Evolutionary conservation across 306 rosid species (phyloP), one percentile per base, ranked within the genome.

Genomic region (Bauhinia variegata): DNA sequence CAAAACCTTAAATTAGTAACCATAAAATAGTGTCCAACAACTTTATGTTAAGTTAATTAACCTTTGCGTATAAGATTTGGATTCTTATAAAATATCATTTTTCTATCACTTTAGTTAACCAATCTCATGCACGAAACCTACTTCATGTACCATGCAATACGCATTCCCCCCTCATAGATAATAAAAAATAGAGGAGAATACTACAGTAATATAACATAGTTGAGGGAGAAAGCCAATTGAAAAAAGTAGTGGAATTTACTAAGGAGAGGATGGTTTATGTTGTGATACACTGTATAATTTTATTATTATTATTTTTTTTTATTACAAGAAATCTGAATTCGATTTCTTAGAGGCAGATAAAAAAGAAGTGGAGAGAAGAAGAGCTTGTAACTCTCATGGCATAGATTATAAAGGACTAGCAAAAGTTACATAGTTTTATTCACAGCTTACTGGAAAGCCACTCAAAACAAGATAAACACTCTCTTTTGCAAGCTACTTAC

Each of bases 391-490:
- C 57, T 1, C 23, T 23, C 3, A 11, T 30, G 28, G 54, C 80
- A 32, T 52, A 56, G 67, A 60, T 52, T 43, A 54, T 11, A 54
- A 7, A 18, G 60, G 11, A 33, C 56, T 32, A 55, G 44, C 30
- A 31, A 57, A 60, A 60, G 71, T 54, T 56, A 54, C 68, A 83
- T 54, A 71, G 75, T 81, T 84, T 81, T 83, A 81, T 89, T 83
- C 76, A 82, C 84, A 86, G 73, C 82, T 81, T 78, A 75, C 72
- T 67, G 50, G 30, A 61, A 70, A 68, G 61, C 62, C 72, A 70
- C 73, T 8, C 60, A 67, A 75, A 50, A 44, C 38, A 33, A 9
- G 34, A 66, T 17, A 8, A 43, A 18, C 80, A 79, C 71, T 57
- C 79, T 55, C 68, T 78, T 78, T 79, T 68, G 60, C 73, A 34